A percentile compares a stretch with the other conserved stretches of the same genome.
Conservation (phyloP, 1,139 yeast species). For the Protomyces macrosporus region DNA sequence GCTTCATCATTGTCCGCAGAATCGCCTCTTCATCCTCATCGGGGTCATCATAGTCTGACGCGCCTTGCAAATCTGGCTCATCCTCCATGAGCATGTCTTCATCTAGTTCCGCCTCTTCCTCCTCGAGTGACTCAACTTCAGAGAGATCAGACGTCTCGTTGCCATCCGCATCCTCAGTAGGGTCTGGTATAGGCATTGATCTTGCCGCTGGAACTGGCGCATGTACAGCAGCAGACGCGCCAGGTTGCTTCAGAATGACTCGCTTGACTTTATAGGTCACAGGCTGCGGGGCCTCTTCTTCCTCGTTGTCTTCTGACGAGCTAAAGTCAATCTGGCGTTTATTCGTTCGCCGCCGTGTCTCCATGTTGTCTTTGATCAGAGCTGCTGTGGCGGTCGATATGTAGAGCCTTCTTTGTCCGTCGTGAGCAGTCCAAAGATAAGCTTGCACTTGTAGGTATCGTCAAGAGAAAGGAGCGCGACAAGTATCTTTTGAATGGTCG, state of each 20-base stretch:
- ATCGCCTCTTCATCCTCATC: slow-evolving; percentile 36
- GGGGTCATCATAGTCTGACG: slow-evolving; percentile 33
- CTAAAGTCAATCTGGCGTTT: slow-evolving; percentile 23
- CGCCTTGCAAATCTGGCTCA: slow-evolving; percentile 30
- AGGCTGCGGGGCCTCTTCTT: slow-evolving; percentile 1
- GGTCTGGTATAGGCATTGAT: neutral
- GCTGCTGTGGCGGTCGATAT: too few relatives aligned
- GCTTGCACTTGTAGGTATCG: too few relatives aligned
- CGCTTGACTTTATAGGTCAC: neutral
- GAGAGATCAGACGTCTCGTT: neutral
- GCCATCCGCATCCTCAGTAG: neutral
- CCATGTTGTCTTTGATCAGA: slow-evolving; percentile 5
- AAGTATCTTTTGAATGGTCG: too few relatives aligned
- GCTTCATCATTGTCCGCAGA: slow-evolving; percentile 29
- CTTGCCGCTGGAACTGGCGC: neutral
- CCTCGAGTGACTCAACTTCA: slow-evolving; percentile 31
- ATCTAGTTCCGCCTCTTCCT: slow-evolving; percentile 31
- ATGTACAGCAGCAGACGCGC: neutral
- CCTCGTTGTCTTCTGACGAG: slow-evolving; percentile 7
- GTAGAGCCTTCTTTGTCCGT: too few relatives aligned
- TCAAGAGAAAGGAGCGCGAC: too few relatives aligned
- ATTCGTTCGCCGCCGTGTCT: slow-evolving; percentile 18
- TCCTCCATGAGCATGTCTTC: slow-evolving; percentile 31
- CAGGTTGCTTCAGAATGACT: neutral
- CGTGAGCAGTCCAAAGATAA: too few relatives aligned